Conservation (phyloP, 768 basidiomycete species). For the Coprinopsis sp. region DNA sequence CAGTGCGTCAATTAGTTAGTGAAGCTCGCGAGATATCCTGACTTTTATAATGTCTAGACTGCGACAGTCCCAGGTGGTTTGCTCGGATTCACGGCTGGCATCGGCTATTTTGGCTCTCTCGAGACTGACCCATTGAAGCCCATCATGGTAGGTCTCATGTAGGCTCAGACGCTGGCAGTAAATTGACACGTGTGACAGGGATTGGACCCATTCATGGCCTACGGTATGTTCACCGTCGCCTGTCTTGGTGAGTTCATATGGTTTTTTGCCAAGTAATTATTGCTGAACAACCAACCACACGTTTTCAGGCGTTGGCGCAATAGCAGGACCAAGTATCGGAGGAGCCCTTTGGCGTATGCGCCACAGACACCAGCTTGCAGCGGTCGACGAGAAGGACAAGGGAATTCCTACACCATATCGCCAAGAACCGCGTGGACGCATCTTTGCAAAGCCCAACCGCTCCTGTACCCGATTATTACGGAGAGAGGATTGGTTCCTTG, state of each 20-base stretch:
- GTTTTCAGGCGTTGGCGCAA: slow-evolving; percentile 60
- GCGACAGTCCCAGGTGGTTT: slow-evolving; percentile 65
- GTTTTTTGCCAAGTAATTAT: neutral
- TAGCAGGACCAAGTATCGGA: slow-evolving; percentile 73
- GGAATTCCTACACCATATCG: slow-evolving; percentile 73
- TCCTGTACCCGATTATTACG: slow-evolving; percentile 86
- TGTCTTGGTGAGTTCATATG: slow-evolving; percentile 63
- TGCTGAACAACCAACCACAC: neutral
- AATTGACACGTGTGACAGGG: slow-evolving; percentile 40
- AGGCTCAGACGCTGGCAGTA: neutral
- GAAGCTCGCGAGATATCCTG: neutral
- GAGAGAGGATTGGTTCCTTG: slow-evolving; percentile 87
- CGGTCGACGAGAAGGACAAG: slow-evolving; percentile 75
- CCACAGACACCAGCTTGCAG: slow-evolving; percentile 52
- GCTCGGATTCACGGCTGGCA: slow-evolving; percentile 61
- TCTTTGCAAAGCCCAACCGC: slow-evolving; percentile 74
- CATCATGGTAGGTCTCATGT: slow-evolving; percentile 54
- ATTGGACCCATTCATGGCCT: slow-evolving; percentile 81
- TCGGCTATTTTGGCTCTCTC: slow-evolving; percentile 67
- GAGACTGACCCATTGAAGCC: slow-evolving; percentile 74
- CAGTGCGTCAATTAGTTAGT: slow-evolving; percentile 34
- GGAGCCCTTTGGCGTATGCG: slow-evolving; percentile 64
- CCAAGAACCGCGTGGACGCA: slow-evolving; percentile 80
- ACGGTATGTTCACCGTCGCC: slow-evolving; percentile 65
- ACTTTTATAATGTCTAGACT: slow-evolving; percentile 40